Percentiles rank a stretch among this genome's conserved stretches.
These are phyloP conservation scores for Stemphylium lycopersici DNA, from an alignment of 2,329 filamentous ascomycete species.

Conservation along the genomic window DNA sequence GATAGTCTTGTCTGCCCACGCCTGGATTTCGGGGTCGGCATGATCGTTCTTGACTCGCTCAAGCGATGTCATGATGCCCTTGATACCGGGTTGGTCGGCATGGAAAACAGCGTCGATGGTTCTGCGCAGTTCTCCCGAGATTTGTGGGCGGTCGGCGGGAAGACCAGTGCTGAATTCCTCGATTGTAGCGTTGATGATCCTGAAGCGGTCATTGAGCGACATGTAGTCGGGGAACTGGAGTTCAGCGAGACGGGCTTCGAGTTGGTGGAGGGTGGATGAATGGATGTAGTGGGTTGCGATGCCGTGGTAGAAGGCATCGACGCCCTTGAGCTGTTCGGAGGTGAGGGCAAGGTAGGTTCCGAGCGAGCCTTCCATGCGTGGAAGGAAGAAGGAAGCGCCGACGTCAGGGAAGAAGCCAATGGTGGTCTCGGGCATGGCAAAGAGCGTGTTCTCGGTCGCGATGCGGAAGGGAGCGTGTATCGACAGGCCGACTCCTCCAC, in stretches of 20 bases:
- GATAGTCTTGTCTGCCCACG: constrained; percentile 82
- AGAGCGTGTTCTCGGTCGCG: constrained; percentile 91
- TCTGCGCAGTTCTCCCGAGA: constrained; percentile 73
- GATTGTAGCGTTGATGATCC: constrained; percentile 82
- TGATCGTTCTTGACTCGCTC: constrained; percentile 52
- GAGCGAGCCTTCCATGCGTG: constrained; percentile 81
- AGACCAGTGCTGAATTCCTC: constrained; percentile 90
- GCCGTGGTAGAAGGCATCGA: constrained; percentile 87
- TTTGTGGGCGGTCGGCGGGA: constrained; percentile 60
- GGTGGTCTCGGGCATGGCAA: constrained; percentile 98
- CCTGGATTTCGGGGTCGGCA: constrained; percentile 52
- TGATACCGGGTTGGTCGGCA: constrained; percentile 63
- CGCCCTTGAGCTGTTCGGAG: constrained; percentile 79
- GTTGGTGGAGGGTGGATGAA: constrained; percentile 79
- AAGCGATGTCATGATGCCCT: constrained; percentile 73
- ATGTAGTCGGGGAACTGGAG: constrained; percentile 85
- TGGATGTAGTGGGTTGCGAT: constrained; percentile 96
- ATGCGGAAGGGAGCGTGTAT: constrained; percentile 96
- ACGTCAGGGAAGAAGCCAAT: constrained; percentile 99
- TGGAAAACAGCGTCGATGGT: constrained; percentile 76
- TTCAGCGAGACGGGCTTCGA: constrained; percentile 87
- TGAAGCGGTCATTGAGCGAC: constrained; percentile 65
- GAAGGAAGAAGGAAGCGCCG: constrained; percentile 93
- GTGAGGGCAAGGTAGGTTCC: constrained; percentile 95
- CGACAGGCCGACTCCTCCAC: constrained; percentile 91